A percentile compares a stretch with the other conserved stretches of the same genome.
phyloP scores from a whole-genome alignment of 495 filamentous ascomycete genomes.

The Hypoxylon intermedium region DNA sequence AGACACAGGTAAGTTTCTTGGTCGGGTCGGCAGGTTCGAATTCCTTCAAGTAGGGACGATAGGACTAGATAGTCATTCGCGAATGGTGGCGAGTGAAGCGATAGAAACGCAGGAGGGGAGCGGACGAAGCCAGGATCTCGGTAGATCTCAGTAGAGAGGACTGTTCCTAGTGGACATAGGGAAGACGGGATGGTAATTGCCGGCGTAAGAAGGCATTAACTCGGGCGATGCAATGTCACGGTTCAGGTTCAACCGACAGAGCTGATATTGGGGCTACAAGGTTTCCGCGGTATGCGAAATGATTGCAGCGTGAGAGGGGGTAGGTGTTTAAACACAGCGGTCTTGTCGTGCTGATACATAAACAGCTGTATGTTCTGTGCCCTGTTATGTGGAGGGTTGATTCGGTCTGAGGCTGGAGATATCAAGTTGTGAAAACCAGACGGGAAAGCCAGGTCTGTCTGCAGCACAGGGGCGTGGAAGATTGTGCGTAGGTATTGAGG shows the following conservation, averaged over 20 bases:
- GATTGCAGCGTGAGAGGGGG: conserved; percentile 91
- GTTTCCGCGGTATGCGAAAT: conserved; percentile 90
- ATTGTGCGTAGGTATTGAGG: neutral
- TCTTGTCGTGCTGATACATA: conserved; percentile 65
- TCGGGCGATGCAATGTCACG: conserved; percentile 48
- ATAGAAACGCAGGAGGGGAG: conserved; percentile 42
- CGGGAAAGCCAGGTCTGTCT: neutral
- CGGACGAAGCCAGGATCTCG: conserved; percentile 57
- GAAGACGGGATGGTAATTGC: conserved; percentile 50
- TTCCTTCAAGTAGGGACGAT: conserved; percentile 29
- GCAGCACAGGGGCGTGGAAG: conserved; percentile 4
- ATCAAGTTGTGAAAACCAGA: conserved; percentile 21
- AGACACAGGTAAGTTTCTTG: conserved; percentile 32
- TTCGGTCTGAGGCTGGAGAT: conserved; percentile 17
- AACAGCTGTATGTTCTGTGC: conserved; percentile 58
- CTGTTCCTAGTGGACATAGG: conserved; percentile 59
- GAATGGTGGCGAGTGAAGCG: conserved; percentile 25
- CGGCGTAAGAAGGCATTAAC: conserved; percentile 61
- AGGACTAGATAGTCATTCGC: conserved; percentile 43
- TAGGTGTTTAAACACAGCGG: conserved; percentile 70
- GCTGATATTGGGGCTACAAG: conserved; percentile 80
- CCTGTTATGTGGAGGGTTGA: conserved; percentile 48
- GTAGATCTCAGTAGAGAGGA: conserved; percentile 56
- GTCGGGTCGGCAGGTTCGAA: conserved; percentile 30
- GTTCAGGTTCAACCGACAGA: conserved; percentile 79